Conservation (phyloP, 768 basidiomycete species). For the Cystobasidium tubakii region DNA sequence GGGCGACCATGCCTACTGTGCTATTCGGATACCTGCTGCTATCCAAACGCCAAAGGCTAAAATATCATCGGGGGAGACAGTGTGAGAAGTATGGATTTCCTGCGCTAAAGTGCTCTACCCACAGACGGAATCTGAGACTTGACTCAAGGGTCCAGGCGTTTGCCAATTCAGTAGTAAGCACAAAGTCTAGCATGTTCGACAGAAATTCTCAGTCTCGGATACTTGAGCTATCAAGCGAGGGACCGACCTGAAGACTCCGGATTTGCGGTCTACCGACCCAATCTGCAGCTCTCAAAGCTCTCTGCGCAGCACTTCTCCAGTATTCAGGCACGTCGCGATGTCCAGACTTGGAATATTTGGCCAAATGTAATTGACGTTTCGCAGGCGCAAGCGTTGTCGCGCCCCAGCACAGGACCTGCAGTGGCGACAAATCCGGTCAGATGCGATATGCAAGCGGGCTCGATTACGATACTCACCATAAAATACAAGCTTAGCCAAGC, state of each 20-base stretch:
- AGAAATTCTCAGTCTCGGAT: background rate
- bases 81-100: background rate
- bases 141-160: background rate
- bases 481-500: constrained; percentile 4
- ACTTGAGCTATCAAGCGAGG: background rate
- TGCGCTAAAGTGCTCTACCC: background rate
- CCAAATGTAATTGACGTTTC: background rate
- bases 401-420: background rate
- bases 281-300: background rate
- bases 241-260: background rate
- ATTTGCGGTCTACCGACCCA: constrained; percentile 7
- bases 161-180: constrained; percentile 4
- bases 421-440: background rate
- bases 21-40: background rate
- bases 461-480: background rate
- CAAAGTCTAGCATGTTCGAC: background rate
- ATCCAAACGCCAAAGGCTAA: constrained; percentile 6
- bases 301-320: constrained; percentile 3
- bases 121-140: constrained; percentile 2
- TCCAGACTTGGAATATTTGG: background rate
- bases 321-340: background rate
- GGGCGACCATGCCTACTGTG: background rate
- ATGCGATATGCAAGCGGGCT: background rate
- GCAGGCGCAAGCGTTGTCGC: background rate
- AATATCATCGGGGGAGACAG: background rate